Evolutionary conservation across 106 monocot genomes (phyloP), one percentile per base, ranked within the genome.

Genomic region (Dendrobium chrysotoxum): DNA sequence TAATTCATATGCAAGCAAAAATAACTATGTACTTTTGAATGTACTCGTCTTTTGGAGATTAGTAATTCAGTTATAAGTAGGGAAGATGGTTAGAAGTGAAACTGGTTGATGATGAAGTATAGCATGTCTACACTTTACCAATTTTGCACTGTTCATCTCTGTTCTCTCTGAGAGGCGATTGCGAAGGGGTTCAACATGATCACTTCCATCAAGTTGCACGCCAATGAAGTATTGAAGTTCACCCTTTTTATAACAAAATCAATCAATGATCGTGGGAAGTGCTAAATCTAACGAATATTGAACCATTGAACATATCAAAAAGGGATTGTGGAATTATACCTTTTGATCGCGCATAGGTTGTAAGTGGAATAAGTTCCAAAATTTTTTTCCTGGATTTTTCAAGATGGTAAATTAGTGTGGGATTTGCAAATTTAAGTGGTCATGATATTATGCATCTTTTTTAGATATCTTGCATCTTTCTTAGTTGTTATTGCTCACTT

Each of bases 181-280:
- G 61, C 76, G 73, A 76, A 90, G 95, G 44, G 98, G 98, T 83
- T 99, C 93, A 58, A 99, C 82, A 88, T 95, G 89, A 85, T 91
- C 92, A 76, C 98, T 99, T 77, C 98, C 98, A 91, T 99, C 98
- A 5, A 99, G 83, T 95, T 99, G 98, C 79, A 99, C 98, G 17
- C 98, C 98, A 55, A 99, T 95, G 79, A 99, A 99, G 80, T 99
- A 99, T 87, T 99, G 98, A 83, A 99, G 91, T 55, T 99, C 95
- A 17, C 95, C 98, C 98, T 99, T 79, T 75, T 38, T 79, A 53
- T 5, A 76, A 31, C 25, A 64, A 64, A 16, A 81, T 26, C 15
- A 83, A 40, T 28, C 40, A 76, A 18, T 46, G 17, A 28, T 30
- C 17, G 21, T 0, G 13, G 25, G 2, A 31, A 70, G 70, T 13